Evolutionary conservation across 768 basidiomycete genomes (phyloP).

Genomic region (Dacryopinax spathularia): DNA sequence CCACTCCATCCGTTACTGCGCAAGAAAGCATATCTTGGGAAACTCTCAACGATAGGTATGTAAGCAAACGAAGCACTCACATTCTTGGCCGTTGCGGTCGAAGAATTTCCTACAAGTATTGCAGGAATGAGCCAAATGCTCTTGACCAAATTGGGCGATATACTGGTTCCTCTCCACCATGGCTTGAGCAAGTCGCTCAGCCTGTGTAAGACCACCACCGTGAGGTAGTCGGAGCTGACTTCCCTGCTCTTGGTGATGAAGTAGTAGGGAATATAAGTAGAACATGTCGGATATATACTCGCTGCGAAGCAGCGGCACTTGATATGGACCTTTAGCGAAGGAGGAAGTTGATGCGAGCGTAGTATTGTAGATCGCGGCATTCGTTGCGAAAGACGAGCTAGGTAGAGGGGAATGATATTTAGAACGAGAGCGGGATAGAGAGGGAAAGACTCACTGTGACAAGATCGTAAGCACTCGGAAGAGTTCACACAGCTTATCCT

Average conservation of each 20-base stretch:
- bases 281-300: slow-evolving; percentile 6
- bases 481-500: background rate
- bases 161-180: background rate
- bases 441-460: background rate
- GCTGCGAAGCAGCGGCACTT: background rate
- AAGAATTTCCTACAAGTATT: background rate
- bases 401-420: background rate
- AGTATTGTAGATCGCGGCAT: background rate
- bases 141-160: background rate
- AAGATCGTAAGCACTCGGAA: background rate
- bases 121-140: slow-evolving; percentile 5
- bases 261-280: slow-evolving; percentile 1
- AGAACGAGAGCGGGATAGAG: background rate
- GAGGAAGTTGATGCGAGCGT: background rate
- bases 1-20: slow-evolving; percentile 23
- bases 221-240: background rate
- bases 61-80: too few species aligned
- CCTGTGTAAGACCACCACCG: background rate
- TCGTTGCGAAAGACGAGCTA: background rate
- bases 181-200: background rate
- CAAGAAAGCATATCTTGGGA: slow-evolving; percentile 3
- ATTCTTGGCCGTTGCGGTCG: background rate
- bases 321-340: background rate
- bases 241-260: background rate
- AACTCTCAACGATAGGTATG: too few species aligned